These are phyloP conservation scores for Dalbergia cochinchinensis DNA, from an alignment of 306 rosid species.

Conservation along the genomic window DNA sequence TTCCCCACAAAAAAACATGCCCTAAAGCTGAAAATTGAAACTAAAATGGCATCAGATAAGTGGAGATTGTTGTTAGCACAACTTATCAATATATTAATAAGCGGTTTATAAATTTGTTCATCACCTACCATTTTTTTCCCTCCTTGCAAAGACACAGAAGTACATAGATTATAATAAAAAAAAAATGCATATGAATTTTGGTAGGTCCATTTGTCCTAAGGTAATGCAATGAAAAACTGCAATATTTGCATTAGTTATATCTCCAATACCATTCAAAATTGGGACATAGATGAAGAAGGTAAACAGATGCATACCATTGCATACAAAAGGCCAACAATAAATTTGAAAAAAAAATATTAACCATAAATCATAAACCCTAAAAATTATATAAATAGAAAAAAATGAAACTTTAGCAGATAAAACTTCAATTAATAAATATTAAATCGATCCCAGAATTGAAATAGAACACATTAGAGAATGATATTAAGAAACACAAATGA, in stretches of 20 bases:
- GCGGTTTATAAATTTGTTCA: slow-evolving; percentile 57
- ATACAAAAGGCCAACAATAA: too few species aligned
- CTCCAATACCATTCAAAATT: slow-evolving; percentile 53
- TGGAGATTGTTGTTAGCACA: slow-evolving; percentile 60
- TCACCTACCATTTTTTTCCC: slow-evolving; percentile 60
- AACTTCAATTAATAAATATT: too few species aligned
- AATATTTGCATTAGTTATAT: slow-evolving; percentile 80
- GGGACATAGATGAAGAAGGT: slow-evolving; percentile 62
- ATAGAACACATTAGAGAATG: too few species aligned
- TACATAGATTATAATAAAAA: too few species aligned
- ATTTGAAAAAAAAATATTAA: too few species aligned
- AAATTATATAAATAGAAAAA: too few species aligned
- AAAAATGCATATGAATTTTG: slow-evolving; percentile 25
- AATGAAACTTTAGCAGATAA: neutral
- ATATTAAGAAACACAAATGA: too few species aligned
- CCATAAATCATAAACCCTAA: too few species aligned
- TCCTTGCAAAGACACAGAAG: neutral
- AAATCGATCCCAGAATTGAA: too few species aligned
- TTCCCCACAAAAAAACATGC: too few species aligned
- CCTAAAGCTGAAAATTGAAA: neutral
- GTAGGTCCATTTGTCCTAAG: slow-evolving; percentile 87
- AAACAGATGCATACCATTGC: slow-evolving; percentile 62
- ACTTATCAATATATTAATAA: slow-evolving; percentile 92
- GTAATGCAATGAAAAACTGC: slow-evolving; percentile 56
- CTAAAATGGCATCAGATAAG: slow-evolving; percentile 67